phyloP scores from a whole-genome alignment of 371 early-diverging fungal species.

The Apophysomyces trapeziformis region DNA sequence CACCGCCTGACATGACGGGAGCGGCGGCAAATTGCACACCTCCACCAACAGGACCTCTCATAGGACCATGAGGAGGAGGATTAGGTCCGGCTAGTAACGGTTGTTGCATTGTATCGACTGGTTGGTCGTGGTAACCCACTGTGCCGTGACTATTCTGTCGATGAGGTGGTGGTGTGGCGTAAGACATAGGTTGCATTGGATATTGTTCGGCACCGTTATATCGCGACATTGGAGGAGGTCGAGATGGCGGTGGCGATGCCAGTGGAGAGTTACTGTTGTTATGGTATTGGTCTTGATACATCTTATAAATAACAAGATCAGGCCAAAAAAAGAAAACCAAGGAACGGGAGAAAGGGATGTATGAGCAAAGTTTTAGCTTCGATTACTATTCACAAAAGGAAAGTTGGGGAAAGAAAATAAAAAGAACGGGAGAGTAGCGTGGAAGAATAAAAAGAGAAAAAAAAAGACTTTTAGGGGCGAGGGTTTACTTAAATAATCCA shows the following conservation, averaged over 20 bases:
- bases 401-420: background rate
- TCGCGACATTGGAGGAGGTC: constrained; percentile 4
- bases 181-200: constrained; percentile 1
- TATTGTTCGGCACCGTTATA: background rate
- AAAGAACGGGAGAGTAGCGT: background rate
- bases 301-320: background rate
- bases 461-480: background rate
- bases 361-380: background rate
- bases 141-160: constrained; percentile 3
- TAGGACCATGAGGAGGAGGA: background rate
- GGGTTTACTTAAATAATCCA: constrained; percentile 3
- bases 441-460: background rate
- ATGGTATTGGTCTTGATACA: constrained; percentile 3
- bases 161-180: constrained; percentile 8
- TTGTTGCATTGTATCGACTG: constrained; percentile 1
- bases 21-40: background rate
- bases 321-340: background rate
- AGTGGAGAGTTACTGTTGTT: constrained; percentile 1
- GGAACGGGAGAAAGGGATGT: background rate
- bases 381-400: background rate
- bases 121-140: background rate
- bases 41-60: background rate
- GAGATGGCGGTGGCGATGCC: constrained; percentile 1
- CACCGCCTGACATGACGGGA: background rate
- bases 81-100: background rate